phyloP scores from a whole-genome alignment of 805 yeast species.

The Candida endomychidarum region DNA sequence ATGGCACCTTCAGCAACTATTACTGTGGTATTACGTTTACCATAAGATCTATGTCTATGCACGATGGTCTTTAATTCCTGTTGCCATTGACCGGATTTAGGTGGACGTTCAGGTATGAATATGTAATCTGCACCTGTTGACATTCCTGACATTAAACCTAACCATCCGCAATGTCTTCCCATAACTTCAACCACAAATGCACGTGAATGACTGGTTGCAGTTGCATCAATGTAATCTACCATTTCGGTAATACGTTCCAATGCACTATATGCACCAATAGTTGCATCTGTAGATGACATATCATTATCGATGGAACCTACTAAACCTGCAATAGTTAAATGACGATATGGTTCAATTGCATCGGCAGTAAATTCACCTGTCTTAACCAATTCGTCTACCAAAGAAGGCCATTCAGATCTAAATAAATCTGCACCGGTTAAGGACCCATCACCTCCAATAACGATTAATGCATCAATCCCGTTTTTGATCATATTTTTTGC shows the following conservation, averaged over 20 bases:
- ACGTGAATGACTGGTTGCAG: slow-evolving; percentile 79
- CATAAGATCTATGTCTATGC: slow-evolving; percentile 62
- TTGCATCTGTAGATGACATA: slow-evolving; percentile 81
- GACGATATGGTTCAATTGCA: slow-evolving; percentile 48
- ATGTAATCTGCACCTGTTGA: slow-evolving; percentile 80
- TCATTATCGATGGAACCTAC: slow-evolving; percentile 86
- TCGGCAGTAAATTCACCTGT: slow-evolving; percentile 45
- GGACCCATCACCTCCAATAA: slow-evolving; percentile 85
- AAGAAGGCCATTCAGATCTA: slow-evolving; percentile 74
- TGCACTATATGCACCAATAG: slow-evolving; percentile 80
- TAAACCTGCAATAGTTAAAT: slow-evolving; percentile 68
- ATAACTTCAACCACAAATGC: slow-evolving; percentile 84
- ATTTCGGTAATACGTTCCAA: slow-evolving; percentile 71
- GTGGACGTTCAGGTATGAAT: slow-evolving; percentile 78
- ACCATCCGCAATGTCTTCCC: slow-evolving; percentile 93
- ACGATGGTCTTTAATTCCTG: slow-evolving; percentile 65
- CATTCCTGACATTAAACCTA: slow-evolving; percentile 77
- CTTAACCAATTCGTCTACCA: slow-evolving; percentile 55
- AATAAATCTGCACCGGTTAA: slow-evolving; percentile 80
- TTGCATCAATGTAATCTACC: slow-evolving; percentile 80
- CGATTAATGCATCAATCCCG: slow-evolving; percentile 76
- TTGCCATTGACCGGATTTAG: slow-evolving; percentile 62
- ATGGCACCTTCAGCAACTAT: slow-evolving; percentile 87
- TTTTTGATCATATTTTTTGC: slow-evolving; percentile 64
- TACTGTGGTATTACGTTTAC: slow-evolving; percentile 76